phyloP scores from a whole-genome alignment of 371 early-diverging fungal genomes.

The Mucor mucedo region DNA sequence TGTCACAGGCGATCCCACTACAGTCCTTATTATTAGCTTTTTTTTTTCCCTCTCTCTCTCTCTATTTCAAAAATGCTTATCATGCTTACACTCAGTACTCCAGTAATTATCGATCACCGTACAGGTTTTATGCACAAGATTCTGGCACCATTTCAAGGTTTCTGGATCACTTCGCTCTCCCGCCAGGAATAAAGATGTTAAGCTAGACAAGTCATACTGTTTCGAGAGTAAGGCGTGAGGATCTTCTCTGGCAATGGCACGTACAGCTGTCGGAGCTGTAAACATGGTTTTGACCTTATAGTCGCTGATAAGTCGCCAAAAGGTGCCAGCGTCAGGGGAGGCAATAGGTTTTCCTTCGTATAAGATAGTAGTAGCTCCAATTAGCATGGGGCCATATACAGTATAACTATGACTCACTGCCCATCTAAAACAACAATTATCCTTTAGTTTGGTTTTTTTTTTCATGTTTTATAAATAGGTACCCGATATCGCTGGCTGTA shows the following conservation, averaged over 20 bases:
- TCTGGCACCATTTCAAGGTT: slow-evolving; percentile 72
- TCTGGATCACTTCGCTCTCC: slow-evolving; percentile 92
- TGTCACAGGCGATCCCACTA: slow-evolving; percentile 69
- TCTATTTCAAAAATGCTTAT: background rate
- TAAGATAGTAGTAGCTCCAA: slow-evolving; percentile 86
- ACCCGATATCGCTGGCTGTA: slow-evolving; percentile 89
- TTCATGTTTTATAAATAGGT: background rate
- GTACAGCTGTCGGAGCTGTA: slow-evolving; percentile 93
- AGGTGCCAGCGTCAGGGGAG: slow-evolving; percentile 82
- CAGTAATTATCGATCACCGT: slow-evolving; percentile 88
- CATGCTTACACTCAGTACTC: slow-evolving; percentile 91
- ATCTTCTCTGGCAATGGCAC: slow-evolving; percentile 86
- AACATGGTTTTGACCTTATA: slow-evolving; percentile 82
- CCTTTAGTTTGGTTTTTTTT: background rate
- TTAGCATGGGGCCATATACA: slow-evolving; percentile 88
- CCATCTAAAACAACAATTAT: slow-evolving; percentile 57
- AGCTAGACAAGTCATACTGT: slow-evolving; percentile 60
- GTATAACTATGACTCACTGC: slow-evolving; percentile 92
- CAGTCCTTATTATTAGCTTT: background rate
- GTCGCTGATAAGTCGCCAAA: slow-evolving; percentile 83
- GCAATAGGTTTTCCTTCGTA: slow-evolving; percentile 91
- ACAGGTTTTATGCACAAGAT: slow-evolving; percentile 57
- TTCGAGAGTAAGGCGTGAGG: slow-evolving; percentile 62
- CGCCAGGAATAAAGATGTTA: slow-evolving; percentile 82
- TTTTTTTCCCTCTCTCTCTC: background rate